phyloP scores from a whole-genome alignment of 2,329 filamentous ascomycete species.

The Penicillium verrucosum region DNA sequence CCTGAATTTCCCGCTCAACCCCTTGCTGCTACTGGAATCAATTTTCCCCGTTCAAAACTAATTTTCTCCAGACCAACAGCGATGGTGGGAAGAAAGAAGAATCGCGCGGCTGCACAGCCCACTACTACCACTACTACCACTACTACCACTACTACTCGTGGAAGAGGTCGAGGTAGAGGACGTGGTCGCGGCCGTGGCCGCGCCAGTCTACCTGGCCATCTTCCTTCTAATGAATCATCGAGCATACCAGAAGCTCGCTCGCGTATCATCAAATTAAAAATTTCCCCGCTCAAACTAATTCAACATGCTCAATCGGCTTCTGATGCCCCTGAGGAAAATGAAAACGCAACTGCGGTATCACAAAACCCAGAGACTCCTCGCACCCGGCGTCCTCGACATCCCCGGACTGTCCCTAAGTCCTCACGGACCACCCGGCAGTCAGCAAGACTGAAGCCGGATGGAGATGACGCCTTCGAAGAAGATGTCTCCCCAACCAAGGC shows the following conservation, averaged over 20 bases:
- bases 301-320: not conserved
- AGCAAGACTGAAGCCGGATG: slow-evolving; percentile 30
- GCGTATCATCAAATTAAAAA: slow-evolving; percentile 17
- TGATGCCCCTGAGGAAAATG: slow-evolving; percentile 6
- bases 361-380: slow-evolving; percentile 32
- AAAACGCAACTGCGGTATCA: slow-evolving; percentile 1
- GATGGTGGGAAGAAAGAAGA: slow-evolving; percentile 40
- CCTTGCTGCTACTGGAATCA: not conserved
- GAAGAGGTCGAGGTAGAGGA: slow-evolving; percentile 17
- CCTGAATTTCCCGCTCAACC: not conserved
- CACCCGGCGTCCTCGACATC: slow-evolving; percentile 32
- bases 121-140: slow-evolving; percentile 17
- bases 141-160: slow-evolving; percentile 15
- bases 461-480: slow-evolving; percentile 20
- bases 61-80: slow-evolving; percentile 19
- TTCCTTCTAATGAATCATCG: slow-evolving; percentile 4
- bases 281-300: slow-evolving; percentile 7
- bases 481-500: slow-evolving; percentile 11
- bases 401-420: slow-evolving; percentile 29
- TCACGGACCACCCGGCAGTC: slow-evolving; percentile 36
- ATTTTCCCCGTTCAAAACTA: slow-evolving; percentile 5
- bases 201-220: slow-evolving; percentile 8
- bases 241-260: slow-evolving; percentile 10
- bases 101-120: slow-evolving; percentile 26
- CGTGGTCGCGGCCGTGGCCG: slow-evolving; percentile 19